Conservation (phyloP, 176 grass and related monocot genomes). For the Areca catechu region DNA sequence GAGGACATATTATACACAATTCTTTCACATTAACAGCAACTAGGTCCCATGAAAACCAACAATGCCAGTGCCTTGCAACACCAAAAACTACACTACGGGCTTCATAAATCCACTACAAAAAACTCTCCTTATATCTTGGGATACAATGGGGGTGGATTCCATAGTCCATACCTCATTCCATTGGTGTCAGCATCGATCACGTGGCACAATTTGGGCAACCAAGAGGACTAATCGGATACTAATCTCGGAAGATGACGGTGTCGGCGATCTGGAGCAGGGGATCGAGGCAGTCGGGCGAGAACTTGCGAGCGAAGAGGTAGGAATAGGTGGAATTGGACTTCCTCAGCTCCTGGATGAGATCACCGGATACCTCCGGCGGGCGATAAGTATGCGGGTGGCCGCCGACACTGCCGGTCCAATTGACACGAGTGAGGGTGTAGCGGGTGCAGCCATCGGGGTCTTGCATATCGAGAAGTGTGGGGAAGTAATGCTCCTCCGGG, state of each 20-base stretch:
- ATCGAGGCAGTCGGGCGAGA: slow-evolving; percentile 37
- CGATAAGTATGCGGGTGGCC: slow-evolving; percentile 78
- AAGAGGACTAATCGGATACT: slow-evolving; percentile 1
- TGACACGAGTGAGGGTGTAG: slow-evolving; percentile 82
- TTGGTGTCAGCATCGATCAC: too few relatives aligned
- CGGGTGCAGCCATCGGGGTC: slow-evolving; percentile 61
- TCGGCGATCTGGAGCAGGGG: slow-evolving; percentile 64
- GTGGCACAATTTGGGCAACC: too few relatives aligned
- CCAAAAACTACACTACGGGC: too few relatives aligned
- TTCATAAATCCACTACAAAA: not conserved
- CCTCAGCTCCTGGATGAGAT: slow-evolving; percentile 61
- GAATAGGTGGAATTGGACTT: slow-evolving; percentile 77
- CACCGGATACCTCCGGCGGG: slow-evolving; percentile 44
- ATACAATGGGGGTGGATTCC: too few relatives aligned
- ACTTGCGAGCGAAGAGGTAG: slow-evolving; percentile 81
- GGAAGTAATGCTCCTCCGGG: slow-evolving; percentile 99
- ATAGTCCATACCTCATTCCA: too few relatives aligned
- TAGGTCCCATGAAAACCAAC: too few relatives aligned
- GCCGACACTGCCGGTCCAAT: slow-evolving; percentile 58
- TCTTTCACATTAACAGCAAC: too few relatives aligned
- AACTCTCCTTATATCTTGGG: not conserved
- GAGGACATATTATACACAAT: too few relatives aligned
- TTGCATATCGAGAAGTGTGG: slow-evolving; percentile 84
- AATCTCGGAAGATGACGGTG: slow-evolving; percentile 67
- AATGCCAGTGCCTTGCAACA: too few relatives aligned